phyloP scores from a whole-genome alignment of 352 stramenopile genomes.

The Phytophthora niederhauseri region DNA sequence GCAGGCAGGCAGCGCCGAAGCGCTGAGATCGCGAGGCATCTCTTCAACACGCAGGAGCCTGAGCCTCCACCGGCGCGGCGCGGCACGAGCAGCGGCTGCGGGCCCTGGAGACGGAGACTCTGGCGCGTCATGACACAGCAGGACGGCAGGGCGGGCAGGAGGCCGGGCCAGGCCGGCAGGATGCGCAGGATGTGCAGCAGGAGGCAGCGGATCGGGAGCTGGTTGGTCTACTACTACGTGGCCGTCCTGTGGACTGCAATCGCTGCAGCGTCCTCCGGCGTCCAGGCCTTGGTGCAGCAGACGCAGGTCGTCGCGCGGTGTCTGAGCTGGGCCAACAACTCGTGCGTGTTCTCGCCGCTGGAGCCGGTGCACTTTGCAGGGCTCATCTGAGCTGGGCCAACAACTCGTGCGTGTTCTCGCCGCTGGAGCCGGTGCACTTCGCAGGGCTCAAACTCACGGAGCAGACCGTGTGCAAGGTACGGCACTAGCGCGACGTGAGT shows the following conservation, averaged over 20 bases:
- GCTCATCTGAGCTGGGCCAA: conserved; percentile 53
- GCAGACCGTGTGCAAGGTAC: conserved; percentile 82
- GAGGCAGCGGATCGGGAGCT: not conserved
- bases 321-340: conserved; percentile 50
- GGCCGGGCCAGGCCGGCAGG: conserved; percentile 13
- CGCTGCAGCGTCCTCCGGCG: conserved; percentile 13
- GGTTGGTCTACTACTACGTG: not conserved
- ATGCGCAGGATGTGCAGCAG: not conserved
- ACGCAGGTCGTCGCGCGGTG: conserved; percentile 68
- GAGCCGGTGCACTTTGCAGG: conserved; percentile 52
- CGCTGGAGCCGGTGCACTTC: conserved; percentile 56
- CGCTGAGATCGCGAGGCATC: not conserved
- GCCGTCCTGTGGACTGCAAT: not conserved
- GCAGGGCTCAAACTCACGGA: conserved; percentile 45
- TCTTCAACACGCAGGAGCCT: not conserved
- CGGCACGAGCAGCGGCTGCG: not conserved
- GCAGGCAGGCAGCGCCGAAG: not conserved
- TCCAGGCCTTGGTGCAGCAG: conserved; percentile 54
- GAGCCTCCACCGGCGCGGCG: not conserved
- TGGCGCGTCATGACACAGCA: conserved; percentile 2
- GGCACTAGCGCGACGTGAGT: not conserved
- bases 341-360: conserved; percentile 58
- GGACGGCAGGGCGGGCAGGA: conserved; percentile 14
- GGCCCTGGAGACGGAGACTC: not conserved
- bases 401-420: conserved; percentile 56